These are phyloP conservation scores for Melanomma pulvis-pyrius DNA, from an alignment of 495 filamentous ascomycete species.

Conservation along the genomic window DNA sequence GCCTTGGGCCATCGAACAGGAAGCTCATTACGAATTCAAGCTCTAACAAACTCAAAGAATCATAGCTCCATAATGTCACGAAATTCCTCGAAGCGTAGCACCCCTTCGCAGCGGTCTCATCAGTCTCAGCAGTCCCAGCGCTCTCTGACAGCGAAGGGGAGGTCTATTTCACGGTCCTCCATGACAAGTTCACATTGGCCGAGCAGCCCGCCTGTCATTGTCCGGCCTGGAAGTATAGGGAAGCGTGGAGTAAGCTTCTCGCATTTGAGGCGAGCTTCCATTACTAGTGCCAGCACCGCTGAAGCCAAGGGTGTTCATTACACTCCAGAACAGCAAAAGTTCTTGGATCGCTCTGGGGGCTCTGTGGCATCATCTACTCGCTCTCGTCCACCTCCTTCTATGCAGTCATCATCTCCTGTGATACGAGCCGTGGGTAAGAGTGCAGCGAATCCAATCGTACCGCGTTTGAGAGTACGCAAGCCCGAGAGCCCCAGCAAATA, in stretches of 20 bases:
- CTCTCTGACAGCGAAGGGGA: constrained; percentile 4
- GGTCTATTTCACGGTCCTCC: constrained; percentile 45
- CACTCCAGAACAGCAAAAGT: constrained; percentile 33
- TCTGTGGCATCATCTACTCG: constrained; percentile 1
- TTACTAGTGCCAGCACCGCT: constrained; percentile 35
- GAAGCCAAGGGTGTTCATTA: constrained; percentile 22
- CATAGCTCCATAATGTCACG: constrained; percentile 25
- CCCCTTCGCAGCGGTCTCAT: constrained; percentile 29
- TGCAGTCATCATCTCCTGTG: constrained; percentile 3
- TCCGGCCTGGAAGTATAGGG: constrained; percentile 61
- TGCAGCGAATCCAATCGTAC: constrained; percentile 17
- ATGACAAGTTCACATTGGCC: constrained; percentile 61
- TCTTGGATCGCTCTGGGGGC: constrained; percentile 1
- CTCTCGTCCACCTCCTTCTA: constrained; percentile 18
- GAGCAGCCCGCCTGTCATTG: constrained; percentile 56
- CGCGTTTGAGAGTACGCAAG: constrained; percentile 46
- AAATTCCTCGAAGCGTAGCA: constrained; percentile 28
- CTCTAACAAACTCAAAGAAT: constrained; percentile 29
- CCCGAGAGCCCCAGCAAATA: constrained; percentile 51
- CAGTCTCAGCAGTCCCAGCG: neutral
- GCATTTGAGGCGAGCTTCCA: constrained; percentile 52
- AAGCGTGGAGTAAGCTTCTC: constrained; percentile 83
- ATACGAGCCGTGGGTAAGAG: constrained; percentile 24
- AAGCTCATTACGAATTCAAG: constrained; percentile 40
- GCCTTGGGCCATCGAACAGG: constrained; percentile 39